phyloP scores from a whole-genome alignment of 2,329 filamentous ascomycete species.

The Ilyonectria sp. region DNA sequence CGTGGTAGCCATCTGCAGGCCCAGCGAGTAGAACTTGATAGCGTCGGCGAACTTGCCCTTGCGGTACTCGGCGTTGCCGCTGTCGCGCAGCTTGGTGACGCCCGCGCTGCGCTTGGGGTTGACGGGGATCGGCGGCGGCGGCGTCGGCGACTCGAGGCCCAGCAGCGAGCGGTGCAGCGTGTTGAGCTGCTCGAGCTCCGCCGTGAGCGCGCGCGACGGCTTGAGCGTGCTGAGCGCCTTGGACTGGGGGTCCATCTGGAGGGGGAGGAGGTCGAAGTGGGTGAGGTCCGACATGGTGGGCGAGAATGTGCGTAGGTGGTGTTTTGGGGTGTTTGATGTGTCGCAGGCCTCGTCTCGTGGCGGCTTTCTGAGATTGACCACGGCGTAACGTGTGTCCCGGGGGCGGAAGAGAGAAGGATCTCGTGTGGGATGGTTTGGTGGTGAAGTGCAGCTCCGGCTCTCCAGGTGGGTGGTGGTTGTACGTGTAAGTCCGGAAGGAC shows the following conservation, averaged over 20 bases:
- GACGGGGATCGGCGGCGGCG: constrained; percentile 89
- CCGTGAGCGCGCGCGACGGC: constrained; percentile 66
- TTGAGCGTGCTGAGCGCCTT: constrained; percentile 76
- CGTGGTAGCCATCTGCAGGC: constrained; percentile 87
- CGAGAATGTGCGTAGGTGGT: background rate
- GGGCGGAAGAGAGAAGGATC: background rate
- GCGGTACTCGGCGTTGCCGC: constrained; percentile 86
- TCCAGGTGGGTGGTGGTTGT: constrained; percentile 12
- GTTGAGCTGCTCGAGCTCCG: constrained; percentile 84
- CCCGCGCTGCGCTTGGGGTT: constrained; percentile 93
- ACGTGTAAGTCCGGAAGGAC: constrained; percentile 47
- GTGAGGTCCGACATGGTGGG: constrained; percentile 71
- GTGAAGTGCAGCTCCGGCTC: constrained; percentile 25
- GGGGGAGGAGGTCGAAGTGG: constrained; percentile 85
- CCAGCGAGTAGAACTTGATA: constrained; percentile 85
- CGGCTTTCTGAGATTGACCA: background rate
- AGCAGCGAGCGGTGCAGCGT: constrained; percentile 82
- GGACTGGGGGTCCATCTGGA: constrained; percentile 85
- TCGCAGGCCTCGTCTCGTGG: background rate
- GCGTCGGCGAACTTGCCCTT: constrained; percentile 83
- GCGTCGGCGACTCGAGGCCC: constrained; percentile 69
- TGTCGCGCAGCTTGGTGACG: constrained; percentile 92
- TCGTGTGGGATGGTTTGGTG: constrained; percentile 2
- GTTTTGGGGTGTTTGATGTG: background rate
- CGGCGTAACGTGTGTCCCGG: background rate